Evolutionary conservation across 345 rosid genomes (phyloP).

Genomic region (Syzygium jambos): DNA sequence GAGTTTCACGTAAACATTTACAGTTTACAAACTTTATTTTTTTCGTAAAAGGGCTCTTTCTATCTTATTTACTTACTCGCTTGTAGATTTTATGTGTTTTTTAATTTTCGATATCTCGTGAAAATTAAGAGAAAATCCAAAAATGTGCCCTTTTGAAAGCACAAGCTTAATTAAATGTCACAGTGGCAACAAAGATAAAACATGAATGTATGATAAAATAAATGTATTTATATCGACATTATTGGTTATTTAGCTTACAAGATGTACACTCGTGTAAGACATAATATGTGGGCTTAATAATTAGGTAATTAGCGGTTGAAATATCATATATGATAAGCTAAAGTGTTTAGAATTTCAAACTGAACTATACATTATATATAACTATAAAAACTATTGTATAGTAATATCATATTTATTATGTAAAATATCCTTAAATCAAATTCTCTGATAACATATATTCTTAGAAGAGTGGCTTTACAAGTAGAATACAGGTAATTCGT

Average conservation of each 20-base stretch:
- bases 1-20: no score
- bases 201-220: no score
- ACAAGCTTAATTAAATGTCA: not conserved
- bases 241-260: not conserved
- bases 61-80: not conserved
- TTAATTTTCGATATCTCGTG: no score
- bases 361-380: not conserved
- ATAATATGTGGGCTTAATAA: rapidly evolving
- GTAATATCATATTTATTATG: not conserved
- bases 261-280: not conserved
- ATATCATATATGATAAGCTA: not conserved
- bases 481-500: no score
- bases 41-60: not conserved
- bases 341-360: not conserved
- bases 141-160: no score
- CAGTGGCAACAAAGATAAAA: not conserved
- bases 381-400: no score
- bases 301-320: not conserved
- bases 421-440: not conserved
- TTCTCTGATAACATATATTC: no score
- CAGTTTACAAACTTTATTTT: no score
- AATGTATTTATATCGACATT: no score
- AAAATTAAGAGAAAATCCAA: no score
- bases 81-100: no score
- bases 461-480: not conserved